Base-by-base conservation (phyloP, 331 rosid genomes). In the Pyracantha coccinea region DNA sequence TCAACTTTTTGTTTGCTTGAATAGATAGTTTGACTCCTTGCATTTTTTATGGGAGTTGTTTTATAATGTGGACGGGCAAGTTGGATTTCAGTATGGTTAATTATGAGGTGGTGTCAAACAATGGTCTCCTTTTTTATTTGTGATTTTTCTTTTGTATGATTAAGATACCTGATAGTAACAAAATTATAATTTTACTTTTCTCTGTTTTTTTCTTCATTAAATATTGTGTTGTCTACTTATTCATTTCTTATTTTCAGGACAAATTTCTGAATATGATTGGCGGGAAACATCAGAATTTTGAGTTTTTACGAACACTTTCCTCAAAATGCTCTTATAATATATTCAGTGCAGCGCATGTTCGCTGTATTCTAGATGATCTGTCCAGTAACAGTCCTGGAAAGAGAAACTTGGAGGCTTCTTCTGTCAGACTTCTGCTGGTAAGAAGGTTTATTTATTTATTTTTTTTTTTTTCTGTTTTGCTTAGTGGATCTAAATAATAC, bases 381-480 rank as follows among this genome's bases (percentile, higher is more conserved):
- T 80, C 83, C 63, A 67, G 85, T 68, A 71, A 64, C 65, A 55
- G 79, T 75, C 41, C 57, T 66, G 85, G 72, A 83, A 75, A 50
- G 54, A 84, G 80, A 77, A 74, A 82, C 77, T 85, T 80, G 75
- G 89, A 86, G 81, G 90, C 81, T 81, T 84, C 92, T 77, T 84
- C 93, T 77, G 58, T 82, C 80, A 83, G 82, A 44, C 97, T 95
- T 77, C 92, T 90, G 65, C 85, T 86, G 97, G 99, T 92, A 90
- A 75, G 68, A 65, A 47, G 55, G 14, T 0, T 73, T n/a, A n/a
- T n/a, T n/a, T n/a, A n/a, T 10, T 35, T 25, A n/a, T n/a, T n/a
- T n/a, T n/a, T n/a, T n/a, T n/a, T n/a, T n/a, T n/a, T n/a, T n/a
- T 9, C 45, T 32, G 66, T 72, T 32, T 75, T 69, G 45, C 74